Percentiles rank a stretch among this genome's conserved stretches.
Conservation (phyloP, 768 basidiomycete genomes). For the Leucocoprinus sp. region DNA sequence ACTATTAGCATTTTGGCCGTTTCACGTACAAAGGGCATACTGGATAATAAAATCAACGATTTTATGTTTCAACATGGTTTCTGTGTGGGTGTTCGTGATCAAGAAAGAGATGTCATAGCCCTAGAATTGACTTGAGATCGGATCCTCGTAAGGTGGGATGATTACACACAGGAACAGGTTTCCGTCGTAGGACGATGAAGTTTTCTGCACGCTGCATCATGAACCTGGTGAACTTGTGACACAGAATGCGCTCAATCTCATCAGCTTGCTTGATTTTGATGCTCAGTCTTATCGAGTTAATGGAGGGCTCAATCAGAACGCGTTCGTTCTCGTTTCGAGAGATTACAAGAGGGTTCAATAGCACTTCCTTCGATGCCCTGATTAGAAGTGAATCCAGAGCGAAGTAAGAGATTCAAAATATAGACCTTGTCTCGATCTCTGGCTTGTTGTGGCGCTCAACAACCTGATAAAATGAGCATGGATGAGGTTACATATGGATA, state of each 20-base stretch:
- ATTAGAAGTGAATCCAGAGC: neutral
- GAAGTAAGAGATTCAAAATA: conserved; percentile 13
- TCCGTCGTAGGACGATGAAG: conserved; percentile 92
- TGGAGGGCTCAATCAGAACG: conserved; percentile 92
- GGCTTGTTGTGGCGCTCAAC: conserved; percentile 98
- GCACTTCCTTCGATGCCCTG: conserved; percentile 88
- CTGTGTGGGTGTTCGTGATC: conserved; percentile 93
- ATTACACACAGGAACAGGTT: conserved; percentile 71
- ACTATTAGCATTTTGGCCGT: conserved; percentile 1
- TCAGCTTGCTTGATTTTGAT: conserved; percentile 99
- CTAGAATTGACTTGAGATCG: conserved; percentile 30
- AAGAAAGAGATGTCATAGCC: conserved; percentile 99
- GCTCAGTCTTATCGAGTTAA: conserved; percentile 94
- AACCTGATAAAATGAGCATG: conserved; percentile 43
- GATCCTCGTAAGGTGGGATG: neutral
- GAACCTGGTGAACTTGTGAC: conserved; percentile 97
- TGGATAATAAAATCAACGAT: conserved; percentile 99
- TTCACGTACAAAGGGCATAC: conserved; percentile 33
- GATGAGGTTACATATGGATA: neutral
- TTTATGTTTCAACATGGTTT: conserved; percentile 99
- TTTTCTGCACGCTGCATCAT: conserved; percentile 99
- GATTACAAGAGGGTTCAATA: conserved; percentile 89
- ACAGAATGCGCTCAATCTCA: conserved; percentile 95
- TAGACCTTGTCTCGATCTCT: conserved; percentile 87
- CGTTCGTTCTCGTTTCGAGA: conserved; percentile 97